Conservation (phyloP, 257 asterid species). For the Craterostigma plantagineum region DNA sequence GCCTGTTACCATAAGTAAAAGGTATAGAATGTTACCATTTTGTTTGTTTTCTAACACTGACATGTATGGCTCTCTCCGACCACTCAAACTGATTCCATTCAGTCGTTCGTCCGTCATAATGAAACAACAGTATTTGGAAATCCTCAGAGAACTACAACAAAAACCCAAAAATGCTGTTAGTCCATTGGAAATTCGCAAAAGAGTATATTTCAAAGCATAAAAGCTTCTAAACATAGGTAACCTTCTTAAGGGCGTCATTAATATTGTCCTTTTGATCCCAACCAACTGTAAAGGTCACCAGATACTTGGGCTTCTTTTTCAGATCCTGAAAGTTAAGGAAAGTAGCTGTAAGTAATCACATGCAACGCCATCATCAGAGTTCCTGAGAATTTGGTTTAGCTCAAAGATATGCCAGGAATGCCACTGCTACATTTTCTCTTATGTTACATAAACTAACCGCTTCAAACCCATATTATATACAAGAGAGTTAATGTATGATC, state of each 20-base stretch:
- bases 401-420: too few species aligned
- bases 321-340: constrained; percentile 59
- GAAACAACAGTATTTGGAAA: constrained; percentile 91
- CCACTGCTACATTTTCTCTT: too few species aligned
- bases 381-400: too few species aligned
- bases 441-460: too few species aligned
- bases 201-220: background rate
- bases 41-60: constrained; percentile 81
- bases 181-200: constrained; percentile 4
- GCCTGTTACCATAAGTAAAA: too few species aligned
- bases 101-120: constrained; percentile 81
- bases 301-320: constrained; percentile 75
- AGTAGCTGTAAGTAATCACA: too few species aligned
- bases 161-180: constrained; percentile 9
- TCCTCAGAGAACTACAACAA: constrained; percentile 74
- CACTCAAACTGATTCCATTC: constrained; percentile 99
- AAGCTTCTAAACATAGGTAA: constrained; percentile 12
- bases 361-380: too few species aligned
- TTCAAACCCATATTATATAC: too few species aligned
- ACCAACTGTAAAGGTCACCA: constrained; percentile 93
- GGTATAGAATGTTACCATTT: constrained; percentile 47
- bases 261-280: constrained; percentile 57
- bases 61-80: constrained; percentile 82
- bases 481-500: too few species aligned
- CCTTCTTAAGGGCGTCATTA: constrained; percentile 82